Evolutionary conservation across 2,329 filamentous ascomycete species (phyloP).

Genomic region (Clonostachys chloroleuca): DNA sequence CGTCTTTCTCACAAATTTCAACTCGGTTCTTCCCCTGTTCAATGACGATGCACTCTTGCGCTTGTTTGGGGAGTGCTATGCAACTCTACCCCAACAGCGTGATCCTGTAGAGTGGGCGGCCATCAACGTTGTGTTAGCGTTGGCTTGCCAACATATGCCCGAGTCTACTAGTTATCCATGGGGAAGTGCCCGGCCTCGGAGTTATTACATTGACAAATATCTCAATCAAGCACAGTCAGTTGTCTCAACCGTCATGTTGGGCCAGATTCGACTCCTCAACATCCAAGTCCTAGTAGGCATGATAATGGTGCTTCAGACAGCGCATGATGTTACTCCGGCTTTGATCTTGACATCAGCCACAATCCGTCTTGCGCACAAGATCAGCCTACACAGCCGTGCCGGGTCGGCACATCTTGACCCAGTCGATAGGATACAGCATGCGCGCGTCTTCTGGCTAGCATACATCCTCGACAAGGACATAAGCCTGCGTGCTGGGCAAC

Average conservation of each 20-base stretch:
- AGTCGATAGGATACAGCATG: constrained; percentile 9
- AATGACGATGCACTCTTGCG: not conserved
- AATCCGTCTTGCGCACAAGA: constrained; percentile 15
- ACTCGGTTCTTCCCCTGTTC: constrained; percentile 3
- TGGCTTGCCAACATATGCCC: constrained; percentile 1
- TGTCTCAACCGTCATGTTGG: constrained; percentile 15
- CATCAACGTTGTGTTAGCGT: constrained; percentile 3
- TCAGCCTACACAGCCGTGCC: constrained; percentile 15
- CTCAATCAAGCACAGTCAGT: constrained; percentile 18
- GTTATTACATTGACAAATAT: constrained; percentile 1
- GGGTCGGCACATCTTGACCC: constrained; percentile 8
- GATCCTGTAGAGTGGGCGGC: not conserved
- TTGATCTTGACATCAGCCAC: constrained; percentile 17
- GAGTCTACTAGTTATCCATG: not conserved
- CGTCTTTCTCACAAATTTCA: constrained; percentile 2
- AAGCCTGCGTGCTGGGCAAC: constrained; percentile 3
- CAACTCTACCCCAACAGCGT: not conserved
- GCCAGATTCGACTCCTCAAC: constrained; percentile 16
- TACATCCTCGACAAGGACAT: constrained; percentile 18
- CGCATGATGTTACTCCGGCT: constrained; percentile 13
- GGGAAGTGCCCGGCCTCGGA: not conserved
- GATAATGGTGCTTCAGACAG: constrained; percentile 16
- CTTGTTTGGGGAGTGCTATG: not conserved
- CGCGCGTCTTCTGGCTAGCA: constrained; percentile 22
- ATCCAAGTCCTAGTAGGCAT: constrained; percentile 19